Base-by-base conservation (phyloP, 371 early-diverging fungal species). In the Rhizopus microsporus region DNA sequence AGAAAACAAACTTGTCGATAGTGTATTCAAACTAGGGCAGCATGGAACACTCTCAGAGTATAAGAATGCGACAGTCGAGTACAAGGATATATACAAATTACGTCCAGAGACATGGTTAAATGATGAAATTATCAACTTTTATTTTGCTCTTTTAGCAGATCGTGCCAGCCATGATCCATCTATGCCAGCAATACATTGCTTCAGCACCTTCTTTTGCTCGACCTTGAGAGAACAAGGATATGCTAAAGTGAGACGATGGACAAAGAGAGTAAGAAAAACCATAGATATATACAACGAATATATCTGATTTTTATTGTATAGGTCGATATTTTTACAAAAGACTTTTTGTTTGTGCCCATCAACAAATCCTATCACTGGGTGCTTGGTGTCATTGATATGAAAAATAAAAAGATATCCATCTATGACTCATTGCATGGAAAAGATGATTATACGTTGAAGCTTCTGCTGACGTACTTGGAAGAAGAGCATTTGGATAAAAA, bases 71-170 rank as follows among this genome's bases (percentile, higher is more conserved):
- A 64, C 90, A 3, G 71, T 70, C 0, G 73, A 75, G 8, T 73
- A 60, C 47, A 72, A 67, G 33, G 95, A 94, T 53, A 77, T 96
- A 5, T 65, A 68, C 9, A 92, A 93, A 31, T 70, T 96, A 40
- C 55, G 68, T 9, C 83, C 82, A n/a, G 86, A 87, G 16, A 71
- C 80, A n/a, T 96, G 96, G 96, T 77, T 96, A 5, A 95, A 96
- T 62, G 96, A 96, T 62, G 94, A 95, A 77, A 81, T 94, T 12
- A 92, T 96, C 71, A 95, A 96, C 71, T 94, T 91, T 68, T 95
- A 94, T 67, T 87, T 90, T 65, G 78, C 85, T 43, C 65, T 96
- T 30, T 74, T 94, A 16, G 80, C 88, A 62, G 75, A 83, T 2
- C 85, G 97, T 8, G 71, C 88, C 75, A 30, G 31, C 31, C 17